Conservation (phyloP, 352 stramenopile species). For the Pythium plurisporium region DNA sequence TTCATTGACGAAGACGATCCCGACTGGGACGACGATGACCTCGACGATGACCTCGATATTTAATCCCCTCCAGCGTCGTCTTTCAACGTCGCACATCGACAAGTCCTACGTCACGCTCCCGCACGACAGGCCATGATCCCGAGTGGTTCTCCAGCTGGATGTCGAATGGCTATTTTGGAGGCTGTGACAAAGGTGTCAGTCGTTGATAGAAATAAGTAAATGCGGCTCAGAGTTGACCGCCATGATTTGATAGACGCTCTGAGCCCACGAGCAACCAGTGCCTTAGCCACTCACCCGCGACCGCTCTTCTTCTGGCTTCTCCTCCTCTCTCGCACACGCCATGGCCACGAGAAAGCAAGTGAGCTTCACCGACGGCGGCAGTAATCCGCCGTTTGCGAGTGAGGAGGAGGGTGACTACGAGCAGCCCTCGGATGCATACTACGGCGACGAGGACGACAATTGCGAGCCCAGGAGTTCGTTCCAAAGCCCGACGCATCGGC, state of each 20-base stretch:
- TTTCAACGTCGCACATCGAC: background rate
- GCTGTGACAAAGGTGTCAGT: background rate
- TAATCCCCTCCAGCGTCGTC: constrained; percentile 13
- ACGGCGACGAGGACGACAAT: background rate
- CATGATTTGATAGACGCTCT: background rate
- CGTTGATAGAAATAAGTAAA: constrained; percentile 1
- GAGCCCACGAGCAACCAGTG: too few species aligned
- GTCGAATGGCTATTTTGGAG: background rate
- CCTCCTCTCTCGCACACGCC: background rate
- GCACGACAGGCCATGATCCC: too few species aligned
- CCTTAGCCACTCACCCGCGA: background rate
- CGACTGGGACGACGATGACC: constrained; percentile 56
- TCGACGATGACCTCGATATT: constrained; percentile 46
- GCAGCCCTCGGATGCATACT: too few species aligned
- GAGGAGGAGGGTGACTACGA: constrained; percentile 1
- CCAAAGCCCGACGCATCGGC: background rate
- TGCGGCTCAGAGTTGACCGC: too few species aligned
- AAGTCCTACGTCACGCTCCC: background rate
- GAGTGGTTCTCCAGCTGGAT: too few species aligned
- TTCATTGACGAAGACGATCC: constrained; percentile 81
- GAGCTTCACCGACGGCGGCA: constrained; percentile 15
- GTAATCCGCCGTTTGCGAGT: background rate
- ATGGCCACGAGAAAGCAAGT: constrained; percentile 21
- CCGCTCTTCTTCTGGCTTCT: background rate
- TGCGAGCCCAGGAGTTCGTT: constrained; percentile 5